These are phyloP conservation scores for Trametopsis cervina DNA, from an alignment of 768 basidiomycete genomes.

Conservation along the genomic window DNA sequence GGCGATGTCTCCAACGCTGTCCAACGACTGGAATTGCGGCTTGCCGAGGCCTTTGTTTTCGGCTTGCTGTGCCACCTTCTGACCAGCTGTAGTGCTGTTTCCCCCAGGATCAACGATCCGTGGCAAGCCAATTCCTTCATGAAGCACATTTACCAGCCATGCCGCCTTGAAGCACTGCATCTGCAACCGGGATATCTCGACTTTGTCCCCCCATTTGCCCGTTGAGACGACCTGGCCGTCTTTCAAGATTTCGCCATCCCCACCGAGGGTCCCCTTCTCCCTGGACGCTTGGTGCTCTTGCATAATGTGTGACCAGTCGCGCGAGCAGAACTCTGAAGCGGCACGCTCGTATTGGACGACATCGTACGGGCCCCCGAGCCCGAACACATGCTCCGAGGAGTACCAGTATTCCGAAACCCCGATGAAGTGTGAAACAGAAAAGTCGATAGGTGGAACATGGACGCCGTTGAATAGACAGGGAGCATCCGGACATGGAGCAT, in stretches of 20 bases:
- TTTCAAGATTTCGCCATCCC: conserved; percentile 59
- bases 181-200: conserved; percentile 80
- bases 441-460: conserved; percentile 91
- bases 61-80: conserved; percentile 71
- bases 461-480: conserved; percentile 95
- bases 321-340: conserved; percentile 77
- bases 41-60: conserved; percentile 71
- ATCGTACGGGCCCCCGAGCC: conserved; percentile 91
- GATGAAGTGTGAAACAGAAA: conserved; percentile 88
- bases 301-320: conserved; percentile 74
- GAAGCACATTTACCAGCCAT: conserved; percentile 94
- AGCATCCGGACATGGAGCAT: conserved; percentile 70
- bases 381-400: conserved; percentile 95
- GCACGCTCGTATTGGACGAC: conserved; percentile 95
- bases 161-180: conserved; percentile 99
- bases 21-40: conserved; percentile 88
- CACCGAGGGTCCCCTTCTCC: conserved; percentile 34
- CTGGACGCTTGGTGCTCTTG: conserved; percentile 52
- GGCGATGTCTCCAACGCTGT: conserved; percentile 87
- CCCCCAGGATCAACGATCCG: conserved; percentile 84
- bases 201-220: conserved; percentile 63
- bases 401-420: conserved; percentile 99
- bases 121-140: conserved; percentile 94
- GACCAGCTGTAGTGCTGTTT: conserved; percentile 60
- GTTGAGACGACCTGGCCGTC: conserved; percentile 55